Evolutionary conservation across 768 basidiomycete genomes (phyloP), one percentile per base, ranked within the genome.

Genomic region (Lactarius tabidus): DNA sequence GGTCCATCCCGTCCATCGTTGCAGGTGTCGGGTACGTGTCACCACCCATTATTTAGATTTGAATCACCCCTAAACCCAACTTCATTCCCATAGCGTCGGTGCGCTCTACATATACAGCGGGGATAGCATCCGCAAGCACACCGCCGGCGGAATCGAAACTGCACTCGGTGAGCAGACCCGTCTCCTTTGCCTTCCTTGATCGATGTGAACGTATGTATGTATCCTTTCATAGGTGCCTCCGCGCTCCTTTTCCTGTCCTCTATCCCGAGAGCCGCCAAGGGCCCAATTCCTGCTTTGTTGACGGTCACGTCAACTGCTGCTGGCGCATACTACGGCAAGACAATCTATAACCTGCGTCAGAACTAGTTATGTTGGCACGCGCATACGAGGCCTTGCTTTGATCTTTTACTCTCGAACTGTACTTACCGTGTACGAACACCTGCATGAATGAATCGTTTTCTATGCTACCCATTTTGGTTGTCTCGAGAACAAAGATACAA

Each of bases 1-100:
- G 87, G 28, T 93, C 91, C 36, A 78, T 93, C 35, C 93, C 92
- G 7, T 93, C 93, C 15, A 74, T 94, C 48, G 84, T 93, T 23
- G 92, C 92, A 63, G 92, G 92, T 43, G 82, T 91, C 52, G 81
- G 87, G 91, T 93, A 70, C 51, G 85, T 74, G 18, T 35, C 20
- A 35, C 39, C 23, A 23, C 17, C 1, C 12, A 38, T 41, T 4
- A 12, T 3, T 33, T 8, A 33, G 33, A 2, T 28, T 6, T 29
- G 52, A 14, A 70, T 12, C 1, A 20, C 28, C 33, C 43, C 26
- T 26, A 28, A 56, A 38, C n/a, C 28, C 29, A n/a, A 3, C 38
- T 29, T 18, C 39, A 64, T 68, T 59, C 23, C 52, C 33, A 0
- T 67, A 91, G 90, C 70, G 90, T 94, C 54, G 92, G 91, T 65